Conservation (phyloP, 768 basidiomycete genomes). For the Boletus subcaerulescens region DNA sequence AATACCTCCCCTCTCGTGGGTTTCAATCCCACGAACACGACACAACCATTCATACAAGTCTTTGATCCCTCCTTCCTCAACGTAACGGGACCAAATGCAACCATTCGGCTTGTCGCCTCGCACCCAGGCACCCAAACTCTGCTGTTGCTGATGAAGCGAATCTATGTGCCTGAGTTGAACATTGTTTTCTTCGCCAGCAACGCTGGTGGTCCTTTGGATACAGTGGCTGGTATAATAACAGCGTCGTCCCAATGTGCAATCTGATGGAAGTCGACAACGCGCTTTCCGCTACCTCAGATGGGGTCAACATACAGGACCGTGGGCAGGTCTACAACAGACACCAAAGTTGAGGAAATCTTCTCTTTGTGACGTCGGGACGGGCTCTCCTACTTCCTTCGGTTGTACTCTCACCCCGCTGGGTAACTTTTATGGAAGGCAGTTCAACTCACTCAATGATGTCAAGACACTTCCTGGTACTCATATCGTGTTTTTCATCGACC, state of each 20-base stretch:
- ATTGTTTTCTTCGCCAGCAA: constrained; percentile 73
- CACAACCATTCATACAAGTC: constrained; percentile 38
- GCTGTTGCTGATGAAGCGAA: constrained; percentile 76
- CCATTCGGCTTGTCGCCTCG: constrained; percentile 58
- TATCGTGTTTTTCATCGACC: constrained; percentile 75
- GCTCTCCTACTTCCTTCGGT: constrained; percentile 61
- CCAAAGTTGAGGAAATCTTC: constrained; percentile 38
- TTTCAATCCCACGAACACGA: too few relatives aligned
- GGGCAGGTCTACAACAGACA: constrained; percentile 6
- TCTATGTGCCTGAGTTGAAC: constrained; percentile 60
- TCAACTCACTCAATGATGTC: constrained; percentile 80
- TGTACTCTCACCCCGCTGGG: constrained; percentile 64
- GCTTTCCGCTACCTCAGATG: constrained; percentile 31
- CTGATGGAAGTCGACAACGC: constrained; percentile 52
- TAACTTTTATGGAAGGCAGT: constrained; percentile 78
- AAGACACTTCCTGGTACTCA: constrained; percentile 67
- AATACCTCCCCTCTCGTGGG: too few relatives aligned
- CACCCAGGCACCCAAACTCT: constrained; percentile 45
- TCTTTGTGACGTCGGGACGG: constrained; percentile 65
- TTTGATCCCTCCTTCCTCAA: constrained; percentile 52
- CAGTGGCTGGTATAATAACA: constrained; percentile 64
- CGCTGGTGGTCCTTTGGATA: constrained; percentile 64
- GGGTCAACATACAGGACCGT: constrained; percentile 48
- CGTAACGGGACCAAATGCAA: constrained; percentile 56
- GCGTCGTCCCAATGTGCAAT: constrained; percentile 57